Base-by-base conservation (phyloP, 192 early-diverging fungal species). In the Anaeromyces robustus region DNA sequence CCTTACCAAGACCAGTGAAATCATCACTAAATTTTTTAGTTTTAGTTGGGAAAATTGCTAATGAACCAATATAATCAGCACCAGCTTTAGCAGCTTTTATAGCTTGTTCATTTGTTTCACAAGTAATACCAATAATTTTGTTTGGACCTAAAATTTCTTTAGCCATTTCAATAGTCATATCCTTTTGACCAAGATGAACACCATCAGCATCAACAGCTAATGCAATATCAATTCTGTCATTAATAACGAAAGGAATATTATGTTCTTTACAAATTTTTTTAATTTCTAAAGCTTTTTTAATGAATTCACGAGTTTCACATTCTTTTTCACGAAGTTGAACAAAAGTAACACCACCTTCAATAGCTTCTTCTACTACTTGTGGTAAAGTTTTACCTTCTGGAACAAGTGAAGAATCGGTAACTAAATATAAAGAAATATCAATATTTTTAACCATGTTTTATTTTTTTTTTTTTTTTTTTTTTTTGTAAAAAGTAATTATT, bases 281-380 rank as follows among this genome's bases (percentile, higher is more conserved):
- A 7, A 95, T 81, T 19, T 86, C 77, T 9, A 79, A 82, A 12
- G 94, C 94, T 17, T 89, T 80, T 0, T 83, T 84, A 77, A 92
- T 87, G 83, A 96, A 96, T 31, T 87, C 84, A 17, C 84, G 77
- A 2, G 94, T 95, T 43, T 90, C 89, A 30, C 92, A 83, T 9
- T 86, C 86, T 87, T 96, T 96, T 83, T 95, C 95, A 30, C 95
- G 90, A 28, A 96, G 88, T 85, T 96, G 95, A 12, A 96, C 92
- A 31, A 95, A 83, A 1, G 94, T 95, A 13, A 91, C 93, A 29
- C 95, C 95, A 30, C 94, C 94, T 28, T 86, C 84, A 30, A 95
- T 87, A 18, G 94, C 91, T 29, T 87, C 85, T 80, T 88, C 85
- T 39, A 95, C 90, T 26, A 86, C 85, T 26, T 86, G 83, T 6